Conservation (phyloP, 805 yeast genomes). For the Sugiyamaella valdiviana region DNA sequence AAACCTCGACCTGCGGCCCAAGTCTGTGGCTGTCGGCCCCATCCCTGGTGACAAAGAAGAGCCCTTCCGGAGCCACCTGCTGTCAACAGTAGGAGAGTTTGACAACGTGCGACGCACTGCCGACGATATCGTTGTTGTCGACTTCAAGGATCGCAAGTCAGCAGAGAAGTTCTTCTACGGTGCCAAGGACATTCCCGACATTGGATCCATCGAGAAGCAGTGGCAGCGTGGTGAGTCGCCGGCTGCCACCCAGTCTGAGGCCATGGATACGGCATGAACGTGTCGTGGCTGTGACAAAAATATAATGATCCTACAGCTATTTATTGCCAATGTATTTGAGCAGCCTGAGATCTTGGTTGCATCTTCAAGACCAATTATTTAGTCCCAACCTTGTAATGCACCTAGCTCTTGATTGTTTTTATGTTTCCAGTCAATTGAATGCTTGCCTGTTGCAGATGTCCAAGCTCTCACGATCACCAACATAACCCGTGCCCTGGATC, state of each 20-base stretch:
- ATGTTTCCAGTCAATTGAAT: no score
- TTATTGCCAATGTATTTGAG: background rate
- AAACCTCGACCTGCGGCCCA: conserved; percentile 36
- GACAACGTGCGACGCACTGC: conserved; percentile 19
- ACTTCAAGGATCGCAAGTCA: conserved; percentile 32
- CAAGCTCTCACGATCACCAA: no score
- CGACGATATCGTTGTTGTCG: conserved; percentile 18
- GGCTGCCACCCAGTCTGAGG: conserved; percentile 1
- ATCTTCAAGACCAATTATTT: no score
- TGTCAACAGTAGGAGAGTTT: conserved; percentile 24
- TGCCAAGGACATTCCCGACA: conserved; percentile 24
- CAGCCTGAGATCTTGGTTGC: background rate
- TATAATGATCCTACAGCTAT: background rate
- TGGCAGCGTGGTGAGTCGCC: conserved; percentile 22
- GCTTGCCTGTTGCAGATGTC: no score
- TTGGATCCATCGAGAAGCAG: conserved; percentile 27
- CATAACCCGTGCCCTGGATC: no score
- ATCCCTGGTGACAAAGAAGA: conserved; percentile 31
- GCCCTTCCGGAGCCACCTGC: conserved; percentile 28
- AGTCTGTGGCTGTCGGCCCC: conserved; percentile 30
- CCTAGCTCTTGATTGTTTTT: no score
- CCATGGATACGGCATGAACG: conserved; percentile 2
- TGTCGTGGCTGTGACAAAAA: background rate
- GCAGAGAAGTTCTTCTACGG: conserved; percentile 35
- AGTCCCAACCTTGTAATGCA: no score